phyloP scores from a whole-genome alignment of 306 rosid genomes.

The Ammopiptanthus mongolicus region DNA sequence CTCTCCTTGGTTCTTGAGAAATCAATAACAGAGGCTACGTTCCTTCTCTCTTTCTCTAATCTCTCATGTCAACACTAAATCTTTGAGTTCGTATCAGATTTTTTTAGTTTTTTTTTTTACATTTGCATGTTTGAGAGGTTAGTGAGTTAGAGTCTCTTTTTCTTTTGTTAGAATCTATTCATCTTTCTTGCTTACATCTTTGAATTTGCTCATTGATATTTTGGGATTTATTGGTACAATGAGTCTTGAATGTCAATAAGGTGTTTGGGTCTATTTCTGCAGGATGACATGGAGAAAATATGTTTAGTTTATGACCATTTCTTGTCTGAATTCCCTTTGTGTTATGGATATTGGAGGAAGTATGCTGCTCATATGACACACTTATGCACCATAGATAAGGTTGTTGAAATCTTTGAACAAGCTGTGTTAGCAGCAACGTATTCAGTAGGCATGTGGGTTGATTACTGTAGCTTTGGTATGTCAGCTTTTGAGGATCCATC shows the following conservation, averaged over 20 bases:
- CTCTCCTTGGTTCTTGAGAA: no score
- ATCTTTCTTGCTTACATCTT: background rate
- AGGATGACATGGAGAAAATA: constrained; percentile 62
- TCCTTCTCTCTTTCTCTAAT: no score
- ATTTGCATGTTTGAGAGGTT: no score
- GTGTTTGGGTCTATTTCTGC: constrained; percentile 29
- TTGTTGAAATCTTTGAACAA: constrained; percentile 71
- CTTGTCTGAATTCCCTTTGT: constrained; percentile 75
- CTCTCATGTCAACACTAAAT: no score
- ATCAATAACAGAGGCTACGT: no score
- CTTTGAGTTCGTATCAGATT: no score
- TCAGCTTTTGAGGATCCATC: constrained; percentile 71
- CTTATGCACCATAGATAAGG: constrained; percentile 56
- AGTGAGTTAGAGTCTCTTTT: no score
- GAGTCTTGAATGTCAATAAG: constrained; percentile 11
- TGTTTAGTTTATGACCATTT: constrained; percentile 60
- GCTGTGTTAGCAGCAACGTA: constrained; percentile 64
- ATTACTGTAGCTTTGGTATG: constrained; percentile 68
- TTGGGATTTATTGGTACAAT: constrained; percentile 10
- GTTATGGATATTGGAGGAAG: constrained; percentile 88
- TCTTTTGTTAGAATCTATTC: no score
- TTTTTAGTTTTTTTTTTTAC: no score
- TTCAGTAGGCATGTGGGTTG: constrained; percentile 73
- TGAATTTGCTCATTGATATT: background rate
- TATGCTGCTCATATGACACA: constrained; percentile 58